A percentile compares a stretch with the other conserved stretches of the same genome.
phyloP scores from a whole-genome alignment of 306 rosid genomes.

The Luffa acutangula region DNA sequence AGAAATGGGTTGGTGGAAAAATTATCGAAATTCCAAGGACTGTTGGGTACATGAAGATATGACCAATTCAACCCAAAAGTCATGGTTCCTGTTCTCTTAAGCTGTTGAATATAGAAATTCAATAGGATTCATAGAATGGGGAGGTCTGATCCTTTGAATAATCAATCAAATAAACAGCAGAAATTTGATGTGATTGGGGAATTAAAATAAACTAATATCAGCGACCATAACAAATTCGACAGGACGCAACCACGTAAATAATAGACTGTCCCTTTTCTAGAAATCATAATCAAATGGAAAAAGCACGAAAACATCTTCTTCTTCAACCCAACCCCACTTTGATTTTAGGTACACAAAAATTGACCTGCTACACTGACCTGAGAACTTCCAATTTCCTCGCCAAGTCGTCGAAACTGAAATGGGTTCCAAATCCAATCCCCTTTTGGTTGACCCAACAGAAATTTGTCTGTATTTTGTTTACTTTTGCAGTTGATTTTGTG shows the following conservation, averaged over 20 bases:
- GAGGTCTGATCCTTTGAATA: background rate
- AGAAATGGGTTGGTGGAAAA: background rate
- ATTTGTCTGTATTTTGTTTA: background rate
- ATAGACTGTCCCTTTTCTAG: background rate
- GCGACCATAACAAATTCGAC: background rate
- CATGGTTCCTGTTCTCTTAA: background rate
- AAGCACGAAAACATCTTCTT: background rate
- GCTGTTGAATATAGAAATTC: background rate
- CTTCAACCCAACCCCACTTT: background rate
- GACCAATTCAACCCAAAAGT: conserved; percentile 3
- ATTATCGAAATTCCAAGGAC: background rate
- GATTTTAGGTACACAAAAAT: background rate
- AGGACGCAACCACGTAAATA: background rate
- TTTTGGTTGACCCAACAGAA: background rate
- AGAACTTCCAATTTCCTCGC: background rate
- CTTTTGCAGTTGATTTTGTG: background rate
- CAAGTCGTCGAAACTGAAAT: background rate
- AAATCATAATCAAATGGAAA: background rate
- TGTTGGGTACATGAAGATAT: background rate
- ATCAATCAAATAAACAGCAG: background rate
- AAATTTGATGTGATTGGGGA: background rate
- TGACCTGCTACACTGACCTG: conserved; percentile 2
- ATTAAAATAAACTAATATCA: background rate
- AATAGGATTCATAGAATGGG: background rate
- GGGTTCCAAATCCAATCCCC: background rate